Conservation (phyloP, 2,329 filamentous ascomycete species). For the Clathrospora elynae region DNA sequence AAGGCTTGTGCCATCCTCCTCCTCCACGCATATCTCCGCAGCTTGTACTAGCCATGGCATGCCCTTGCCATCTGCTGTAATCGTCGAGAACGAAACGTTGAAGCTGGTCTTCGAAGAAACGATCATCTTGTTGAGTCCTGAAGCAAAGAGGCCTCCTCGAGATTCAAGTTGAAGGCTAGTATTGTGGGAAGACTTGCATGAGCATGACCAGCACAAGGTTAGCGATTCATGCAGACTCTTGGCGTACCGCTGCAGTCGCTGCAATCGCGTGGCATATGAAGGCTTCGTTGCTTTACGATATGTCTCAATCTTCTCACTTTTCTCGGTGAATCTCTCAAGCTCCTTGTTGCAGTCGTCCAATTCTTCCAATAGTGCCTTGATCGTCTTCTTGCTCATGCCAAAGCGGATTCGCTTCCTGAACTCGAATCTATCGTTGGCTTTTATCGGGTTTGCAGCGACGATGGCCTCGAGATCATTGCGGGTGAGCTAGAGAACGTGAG, state of each 20-base stretch:
- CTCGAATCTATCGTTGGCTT: slow-evolving; percentile 40
- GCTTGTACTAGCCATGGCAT: slow-evolving; percentile 40
- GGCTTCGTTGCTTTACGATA: slow-evolving; percentile 43
- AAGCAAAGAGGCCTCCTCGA: slow-evolving; percentile 33
- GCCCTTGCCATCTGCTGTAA: slow-evolving; percentile 10
- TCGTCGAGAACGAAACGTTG: slow-evolving; percentile 41
- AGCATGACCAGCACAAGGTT: slow-evolving; percentile 40
- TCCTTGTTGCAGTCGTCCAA: slow-evolving; percentile 48
- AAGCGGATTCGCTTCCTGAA: slow-evolving; percentile 45
- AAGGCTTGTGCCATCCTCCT: slow-evolving; percentile 29
- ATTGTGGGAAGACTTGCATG: slow-evolving; percentile 40
- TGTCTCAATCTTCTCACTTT: slow-evolving; percentile 46
- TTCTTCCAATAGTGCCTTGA: slow-evolving; percentile 44
- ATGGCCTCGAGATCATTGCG: slow-evolving; percentile 46
- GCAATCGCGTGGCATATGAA: slow-evolving; percentile 40
- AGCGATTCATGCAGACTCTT: slow-evolving; percentile 40
- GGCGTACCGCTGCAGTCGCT: slow-evolving; percentile 44
- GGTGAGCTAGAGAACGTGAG: slow-evolving; percentile 35
- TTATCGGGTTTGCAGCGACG: slow-evolving; percentile 41
- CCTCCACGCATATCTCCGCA: slow-evolving; percentile 41
- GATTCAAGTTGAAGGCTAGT: slow-evolving; percentile 44
- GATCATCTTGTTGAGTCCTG: slow-evolving; percentile 19
- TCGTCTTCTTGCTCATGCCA: slow-evolving; percentile 46
- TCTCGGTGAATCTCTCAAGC: slow-evolving; percentile 46
- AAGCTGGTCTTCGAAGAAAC: slow-evolving; percentile 34